A percentile compares a stretch with the other conserved stretches of the same genome.
phyloP scores from a whole-genome alignment of 331 rosid species.

The Acacia pycnantha region DNA sequence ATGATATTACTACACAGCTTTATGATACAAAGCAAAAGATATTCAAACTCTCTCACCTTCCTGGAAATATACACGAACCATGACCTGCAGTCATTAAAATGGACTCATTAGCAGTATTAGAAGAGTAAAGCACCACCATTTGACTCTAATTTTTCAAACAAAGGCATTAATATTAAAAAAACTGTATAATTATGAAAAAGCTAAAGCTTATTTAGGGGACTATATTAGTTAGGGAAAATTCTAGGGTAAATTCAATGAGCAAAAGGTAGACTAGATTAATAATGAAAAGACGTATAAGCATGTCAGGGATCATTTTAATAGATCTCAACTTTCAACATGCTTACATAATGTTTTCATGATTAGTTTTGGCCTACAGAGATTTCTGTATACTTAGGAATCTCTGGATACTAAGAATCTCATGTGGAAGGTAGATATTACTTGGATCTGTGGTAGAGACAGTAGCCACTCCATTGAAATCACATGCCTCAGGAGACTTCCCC shows the following conservation, averaged over 20 bases:
- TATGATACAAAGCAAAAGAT: slow-evolving; percentile 19
- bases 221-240: neutral
- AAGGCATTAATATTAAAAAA: neutral
- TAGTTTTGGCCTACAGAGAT: neutral
- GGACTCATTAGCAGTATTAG: neutral
- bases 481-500: slow-evolving; percentile 62
- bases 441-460: slow-evolving; percentile 84
- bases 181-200: neutral
- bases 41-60: slow-evolving; percentile 50
- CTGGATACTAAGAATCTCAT: neutral
- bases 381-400: neutral
- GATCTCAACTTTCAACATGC: neutral
- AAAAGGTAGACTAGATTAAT: neutral
- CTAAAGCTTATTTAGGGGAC: neutral
- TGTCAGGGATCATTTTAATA: neutral
- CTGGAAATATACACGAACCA: slow-evolving; percentile 71
- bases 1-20: neutral
- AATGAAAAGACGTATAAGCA: neutral
- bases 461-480: slow-evolving; percentile 95
- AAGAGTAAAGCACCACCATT: neutral
- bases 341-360: neutral
- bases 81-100: slow-evolving; percentile 54
- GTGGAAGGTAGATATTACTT: slow-evolving; percentile 49
- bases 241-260: neutral
- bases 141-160: neutral